Percentiles rank a stretch among this genome's conserved stretches.
Evolutionary conservation across 2,329 filamentous ascomycete species (phyloP).

Genomic region (Ilyonectria destructans): DNA sequence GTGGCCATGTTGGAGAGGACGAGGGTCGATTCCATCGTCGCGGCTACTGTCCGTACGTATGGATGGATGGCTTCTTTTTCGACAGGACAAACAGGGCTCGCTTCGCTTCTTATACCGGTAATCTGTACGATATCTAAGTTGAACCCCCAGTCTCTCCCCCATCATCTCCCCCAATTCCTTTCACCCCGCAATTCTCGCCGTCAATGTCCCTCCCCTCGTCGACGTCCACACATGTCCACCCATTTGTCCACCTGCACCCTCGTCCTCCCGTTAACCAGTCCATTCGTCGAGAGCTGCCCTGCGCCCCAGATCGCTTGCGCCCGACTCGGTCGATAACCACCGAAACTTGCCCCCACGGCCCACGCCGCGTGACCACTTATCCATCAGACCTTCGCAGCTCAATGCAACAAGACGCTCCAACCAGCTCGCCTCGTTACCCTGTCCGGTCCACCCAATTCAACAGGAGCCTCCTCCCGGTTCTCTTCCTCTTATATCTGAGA

Average conservation of each 20-base stretch:
- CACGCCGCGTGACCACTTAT: slow-evolving; percentile 8
- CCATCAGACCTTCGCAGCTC: background rate
- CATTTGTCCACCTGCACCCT: background rate
- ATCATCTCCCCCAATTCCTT: slow-evolving; percentile 28
- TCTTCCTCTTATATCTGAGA: slow-evolving; percentile 10
- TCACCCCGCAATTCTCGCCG: slow-evolving; percentile 29
- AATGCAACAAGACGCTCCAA: background rate
- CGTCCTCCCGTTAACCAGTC: slow-evolving; percentile 3
- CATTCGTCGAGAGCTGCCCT: background rate
- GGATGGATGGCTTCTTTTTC: slow-evolving; percentile 33
- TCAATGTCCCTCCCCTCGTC: slow-evolving; percentile 20
- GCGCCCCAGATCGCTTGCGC: background rate
- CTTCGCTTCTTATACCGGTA: slow-evolving; percentile 20
- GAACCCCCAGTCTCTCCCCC: slow-evolving; percentile 29
- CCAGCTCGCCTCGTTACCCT: background rate
- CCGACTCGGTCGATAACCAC: slow-evolving; percentile 23
- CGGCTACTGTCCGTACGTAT: background rate
- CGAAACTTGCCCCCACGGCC: slow-evolving; percentile 23
- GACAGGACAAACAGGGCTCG: slow-evolving; percentile 34
- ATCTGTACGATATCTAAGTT: background rate
- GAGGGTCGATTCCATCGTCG: background rate
- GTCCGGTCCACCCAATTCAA: slow-evolving; percentile 13
- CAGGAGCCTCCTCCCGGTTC: background rate
- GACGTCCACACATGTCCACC: background rate
- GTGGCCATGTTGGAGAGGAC: background rate